phyloP scores from a whole-genome alignment of 257 asterid species.

The Gynochthodes officinalis region DNA sequence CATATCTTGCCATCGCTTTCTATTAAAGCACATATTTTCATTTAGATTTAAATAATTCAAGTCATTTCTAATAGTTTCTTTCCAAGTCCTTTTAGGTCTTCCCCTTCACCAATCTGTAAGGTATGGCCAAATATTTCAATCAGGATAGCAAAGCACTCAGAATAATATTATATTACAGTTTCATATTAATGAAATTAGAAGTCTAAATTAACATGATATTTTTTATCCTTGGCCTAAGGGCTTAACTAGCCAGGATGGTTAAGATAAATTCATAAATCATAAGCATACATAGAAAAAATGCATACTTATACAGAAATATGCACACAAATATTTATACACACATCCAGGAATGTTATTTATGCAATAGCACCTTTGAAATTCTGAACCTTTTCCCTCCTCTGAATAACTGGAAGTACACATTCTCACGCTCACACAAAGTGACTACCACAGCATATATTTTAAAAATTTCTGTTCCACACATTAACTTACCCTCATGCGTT shows the following conservation, averaged over 20 bases:
- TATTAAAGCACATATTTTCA: too few relatives aligned
- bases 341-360: not conserved
- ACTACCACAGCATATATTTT: not conserved
- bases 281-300: not conserved
- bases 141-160: not conserved
- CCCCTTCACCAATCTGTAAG: not conserved
- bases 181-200: too few relatives aligned
- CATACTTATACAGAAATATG: not conserved
- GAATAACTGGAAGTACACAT: not conserved
- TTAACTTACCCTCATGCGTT: slow-evolving; percentile 83
- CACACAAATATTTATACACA: not conserved
- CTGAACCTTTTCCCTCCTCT: not conserved
- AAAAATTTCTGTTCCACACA: not conserved
- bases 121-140: not conserved
- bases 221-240: not conserved
- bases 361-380: not conserved
- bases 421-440: not conserved
- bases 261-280: not conserved
- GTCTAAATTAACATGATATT: too few relatives aligned
- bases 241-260: not conserved
- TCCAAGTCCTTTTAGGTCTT: too few relatives aligned
- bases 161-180: not conserved
- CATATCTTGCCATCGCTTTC: too few relatives aligned
- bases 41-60: too few relatives aligned
- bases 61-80: too few relatives aligned